Evolutionary conservation across 2,329 filamentous ascomycete species (phyloP).

Genomic region (Aulographum hederae): DNA sequence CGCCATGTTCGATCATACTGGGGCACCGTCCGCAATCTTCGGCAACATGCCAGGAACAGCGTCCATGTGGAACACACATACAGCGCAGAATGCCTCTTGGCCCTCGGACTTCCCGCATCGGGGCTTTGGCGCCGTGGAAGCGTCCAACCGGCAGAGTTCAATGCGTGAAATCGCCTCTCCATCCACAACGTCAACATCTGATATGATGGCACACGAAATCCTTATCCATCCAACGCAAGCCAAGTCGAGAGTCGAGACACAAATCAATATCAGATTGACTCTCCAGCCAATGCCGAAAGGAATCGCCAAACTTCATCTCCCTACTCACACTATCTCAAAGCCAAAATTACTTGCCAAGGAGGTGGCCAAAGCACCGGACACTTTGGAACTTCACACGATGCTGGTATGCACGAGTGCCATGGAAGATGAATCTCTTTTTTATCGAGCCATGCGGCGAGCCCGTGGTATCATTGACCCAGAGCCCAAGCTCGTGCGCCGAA

Average conservation of each 20-base stretch:
- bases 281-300: conserved; percentile 58
- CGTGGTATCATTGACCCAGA: conserved; percentile 5
- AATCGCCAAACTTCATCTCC: conserved; percentile 67
- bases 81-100: too few species aligned
- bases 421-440: conserved; percentile 47
- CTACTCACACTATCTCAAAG: conserved; percentile 82
- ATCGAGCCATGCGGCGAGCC: conserved; percentile 47
- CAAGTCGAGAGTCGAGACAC: conserved; percentile 91
- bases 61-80: too few species aligned
- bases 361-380: conserved; percentile 49
- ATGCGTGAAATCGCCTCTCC: too few species aligned
- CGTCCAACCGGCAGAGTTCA: too few species aligned
- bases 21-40: conserved; percentile 1
- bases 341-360: conserved; percentile 74
- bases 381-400: conserved; percentile 59
- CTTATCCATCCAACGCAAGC: conserved; percentile 7
- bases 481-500: conserved; percentile 17
- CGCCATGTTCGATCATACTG: conserved; percentile 1
- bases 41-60: too few species aligned
- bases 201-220: too few species aligned
- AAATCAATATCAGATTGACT: conserved; percentile 75
- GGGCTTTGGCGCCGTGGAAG: too few species aligned
- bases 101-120: too few species aligned
- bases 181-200: too few species aligned
- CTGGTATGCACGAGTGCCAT: conserved; percentile 89